These are phyloP conservation scores for Bruguiera hainesii DNA, from an alignment of 441 rosid species.

Conservation along the genomic window DNA sequence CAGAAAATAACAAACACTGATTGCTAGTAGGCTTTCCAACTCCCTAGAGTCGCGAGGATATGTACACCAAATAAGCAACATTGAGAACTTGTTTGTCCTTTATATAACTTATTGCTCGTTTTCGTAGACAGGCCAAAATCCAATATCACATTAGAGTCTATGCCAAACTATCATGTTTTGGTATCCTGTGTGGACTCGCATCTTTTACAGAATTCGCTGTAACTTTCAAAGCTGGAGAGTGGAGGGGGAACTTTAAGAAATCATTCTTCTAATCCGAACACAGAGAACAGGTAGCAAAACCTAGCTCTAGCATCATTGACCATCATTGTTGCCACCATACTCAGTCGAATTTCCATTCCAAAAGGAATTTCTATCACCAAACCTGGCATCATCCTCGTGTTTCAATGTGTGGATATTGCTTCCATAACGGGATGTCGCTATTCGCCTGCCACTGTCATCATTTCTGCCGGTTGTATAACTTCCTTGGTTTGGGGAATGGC, in stretches of 20 bases:
- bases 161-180: too few species aligned
- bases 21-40: too few species aligned
- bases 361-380: conserved; percentile 56
- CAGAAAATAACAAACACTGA: too few species aligned
- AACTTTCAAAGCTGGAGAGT: too few species aligned
- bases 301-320: conserved; percentile 21
- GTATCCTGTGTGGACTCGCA: too few species aligned
- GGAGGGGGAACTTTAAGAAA: background rate
- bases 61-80: too few species aligned
- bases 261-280: background rate
- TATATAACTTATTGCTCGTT: too few species aligned
- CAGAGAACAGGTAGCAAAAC: background rate
- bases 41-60: too few species aligned
- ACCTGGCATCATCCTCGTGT: conserved; percentile 57
- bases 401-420: conserved; percentile 76
- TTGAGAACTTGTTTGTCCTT: too few species aligned
- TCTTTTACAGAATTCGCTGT: too few species aligned
- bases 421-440: conserved; percentile 44
- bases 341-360: conserved; percentile 96
- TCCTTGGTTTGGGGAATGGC: conserved; percentile 24
- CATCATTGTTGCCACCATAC: conserved; percentile 52
- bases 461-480: conserved; percentile 33
- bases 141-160: too few species aligned
- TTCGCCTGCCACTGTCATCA: conserved; percentile 37
- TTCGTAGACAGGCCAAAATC: too few species aligned